Evolutionary conservation across 2,329 filamentous ascomycete species (phyloP), one percentile per base, ranked within the genome.

Genomic region (Trichoderma semiorbis): DNA sequence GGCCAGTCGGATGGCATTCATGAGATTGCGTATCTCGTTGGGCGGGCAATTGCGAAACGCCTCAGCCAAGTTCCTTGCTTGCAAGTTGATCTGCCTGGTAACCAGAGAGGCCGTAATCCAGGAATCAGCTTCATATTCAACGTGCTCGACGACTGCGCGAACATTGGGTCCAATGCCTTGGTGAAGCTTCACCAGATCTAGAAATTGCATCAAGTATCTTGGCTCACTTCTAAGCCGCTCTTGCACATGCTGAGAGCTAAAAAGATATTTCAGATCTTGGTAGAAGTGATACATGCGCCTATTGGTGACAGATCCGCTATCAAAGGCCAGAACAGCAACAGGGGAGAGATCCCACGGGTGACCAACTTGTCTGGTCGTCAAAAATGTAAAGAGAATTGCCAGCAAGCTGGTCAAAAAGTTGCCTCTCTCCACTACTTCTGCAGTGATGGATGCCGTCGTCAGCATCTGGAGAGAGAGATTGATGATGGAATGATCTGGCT

Each of bases 401-500:
- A 98, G 92, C 50, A 99, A 86, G 75, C 94, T 97, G 10, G 94
- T 98, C 75, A 99, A 85, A 78, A 99, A 99, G 80, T 99, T 99
- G 32, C 95, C 95, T 60, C 94, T 89, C 77, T 97, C 93, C 10
- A 99, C 94, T 64, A 98, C 93, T 81, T 99, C 97, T 58, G 94
- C 93, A 0, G 95, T 98, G 75, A 99, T 98, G 0, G 95, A 97
- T 2, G 96, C 95, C 0, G 96, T 98, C 0, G 96, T 99, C 74
- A 99, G 85, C 89, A 99, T 97, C 79, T 99, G 96, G 34, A 98
- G 85, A 5, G 95, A 98, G 47, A 99, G 89, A 79, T 98, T 98
- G 85, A 99, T 97, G 78, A 99, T 98, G 12, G 95, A 98, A 81
- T 98, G 95, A 78, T 99, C 96, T 3, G 96, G 96, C 80, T 99